Evolutionary conservation across 1,139 yeast species (phyloP).

Genomic region (Pichia kudriavzevii): DNA sequence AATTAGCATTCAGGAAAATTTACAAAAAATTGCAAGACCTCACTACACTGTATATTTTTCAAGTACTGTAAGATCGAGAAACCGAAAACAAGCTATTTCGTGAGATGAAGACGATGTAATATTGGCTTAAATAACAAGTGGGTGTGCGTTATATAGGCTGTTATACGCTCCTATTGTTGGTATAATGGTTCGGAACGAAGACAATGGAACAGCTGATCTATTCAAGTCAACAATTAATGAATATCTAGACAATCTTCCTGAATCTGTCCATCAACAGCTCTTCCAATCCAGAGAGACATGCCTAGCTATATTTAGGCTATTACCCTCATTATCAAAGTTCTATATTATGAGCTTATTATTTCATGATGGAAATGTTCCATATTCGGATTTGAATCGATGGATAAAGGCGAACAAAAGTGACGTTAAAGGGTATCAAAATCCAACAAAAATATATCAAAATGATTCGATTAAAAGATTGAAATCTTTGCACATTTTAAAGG

Average conservation of each 20-base stretch:
- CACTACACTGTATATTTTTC: too few relatives aligned
- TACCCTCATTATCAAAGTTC: slow-evolving; percentile 86
- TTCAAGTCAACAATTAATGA: slow-evolving; percentile 78
- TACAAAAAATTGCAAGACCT: too few relatives aligned
- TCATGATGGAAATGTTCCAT: slow-evolving; percentile 63
- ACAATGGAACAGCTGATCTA: slow-evolving; percentile 19
- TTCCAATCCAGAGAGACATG: slow-evolving; percentile 90
- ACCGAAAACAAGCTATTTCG: too few relatives aligned
- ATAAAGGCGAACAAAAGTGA: slow-evolving; percentile 30
- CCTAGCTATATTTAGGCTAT: slow-evolving; percentile 75
- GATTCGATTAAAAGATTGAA: slow-evolving; percentile 77
- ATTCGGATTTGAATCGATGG: slow-evolving; percentile 68
- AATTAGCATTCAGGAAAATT: too few relatives aligned
- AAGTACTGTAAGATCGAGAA: too few relatives aligned
- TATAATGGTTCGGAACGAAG: background rate
- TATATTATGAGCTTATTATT: slow-evolving; percentile 83
- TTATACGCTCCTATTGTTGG: background rate
- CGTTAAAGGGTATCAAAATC: slow-evolving; percentile 36
- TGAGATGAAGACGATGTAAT: too few relatives aligned
- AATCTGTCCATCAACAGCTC: slow-evolving; percentile 68
- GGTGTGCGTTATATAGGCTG: too few relatives aligned
- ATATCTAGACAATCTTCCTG: slow-evolving; percentile 84
- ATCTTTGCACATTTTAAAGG: slow-evolving; percentile 68
- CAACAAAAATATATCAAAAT: slow-evolving; percentile 42
- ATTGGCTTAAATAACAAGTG: too few relatives aligned